phyloP scores from a whole-genome alignment of 257 asterid species.

The Vinca minor region DNA sequence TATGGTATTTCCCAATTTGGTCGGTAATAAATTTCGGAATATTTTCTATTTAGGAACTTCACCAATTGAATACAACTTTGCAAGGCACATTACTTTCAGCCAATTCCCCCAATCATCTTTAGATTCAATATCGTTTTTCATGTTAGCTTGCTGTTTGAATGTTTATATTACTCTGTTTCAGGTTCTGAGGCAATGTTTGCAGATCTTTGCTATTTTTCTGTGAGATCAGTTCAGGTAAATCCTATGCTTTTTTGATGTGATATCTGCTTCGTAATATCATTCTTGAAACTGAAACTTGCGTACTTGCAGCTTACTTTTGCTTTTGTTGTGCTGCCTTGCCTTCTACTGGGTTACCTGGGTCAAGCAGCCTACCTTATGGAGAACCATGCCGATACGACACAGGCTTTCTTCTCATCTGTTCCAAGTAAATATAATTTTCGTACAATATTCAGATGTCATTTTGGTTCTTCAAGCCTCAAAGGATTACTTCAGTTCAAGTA shows the following conservation, averaged over 20 bases:
- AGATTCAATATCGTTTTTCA: constrained; percentile 13
- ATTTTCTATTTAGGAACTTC: not conserved
- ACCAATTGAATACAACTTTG: constrained; percentile 6
- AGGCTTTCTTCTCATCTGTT: constrained; percentile 87
- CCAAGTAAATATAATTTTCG: constrained; percentile 43
- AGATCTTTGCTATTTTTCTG: constrained; percentile 93
- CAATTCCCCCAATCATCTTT: constrained; percentile 9
- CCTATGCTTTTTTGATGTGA: constrained; percentile 14
- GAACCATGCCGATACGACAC: constrained; percentile 86
- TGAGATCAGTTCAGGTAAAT: constrained; percentile 90
- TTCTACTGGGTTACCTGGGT: constrained; percentile 93
- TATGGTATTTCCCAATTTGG: not conserved
- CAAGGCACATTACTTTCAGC: not conserved
- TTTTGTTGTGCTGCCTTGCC: constrained; percentile 89
- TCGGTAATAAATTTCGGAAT: not conserved
- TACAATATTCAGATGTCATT: constrained; percentile 1
- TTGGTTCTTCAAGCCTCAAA: constrained; percentile 5
- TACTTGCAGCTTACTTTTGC: constrained; percentile 78
- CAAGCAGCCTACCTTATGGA: constrained; percentile 99
- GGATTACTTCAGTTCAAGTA: too few relatives aligned
- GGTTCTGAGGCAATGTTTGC: constrained; percentile 99
- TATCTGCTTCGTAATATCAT: not conserved
- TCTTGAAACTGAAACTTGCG: constrained; percentile 15
- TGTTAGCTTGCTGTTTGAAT: constrained; percentile 23
- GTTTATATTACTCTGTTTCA: constrained; percentile 47